Evolutionary conservation across 345 rosid species (phyloP).

Genomic region (Zanthoxylum bungeanum): DNA sequence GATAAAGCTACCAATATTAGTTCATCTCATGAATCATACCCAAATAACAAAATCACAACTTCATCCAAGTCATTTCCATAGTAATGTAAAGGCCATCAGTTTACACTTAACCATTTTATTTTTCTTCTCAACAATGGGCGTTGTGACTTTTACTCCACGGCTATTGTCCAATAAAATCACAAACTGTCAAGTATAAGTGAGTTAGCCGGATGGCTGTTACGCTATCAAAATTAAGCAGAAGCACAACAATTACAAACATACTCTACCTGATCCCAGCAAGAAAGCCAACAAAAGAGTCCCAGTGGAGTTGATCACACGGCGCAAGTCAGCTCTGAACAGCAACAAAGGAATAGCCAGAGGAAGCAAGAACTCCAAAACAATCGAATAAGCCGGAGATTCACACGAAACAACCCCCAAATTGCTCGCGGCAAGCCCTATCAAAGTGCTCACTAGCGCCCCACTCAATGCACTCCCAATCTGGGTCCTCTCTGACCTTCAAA

Average conservation of each 20-base stretch:
- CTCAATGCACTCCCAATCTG: conserved; percentile 76
- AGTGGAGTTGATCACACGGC: conserved; percentile 65
- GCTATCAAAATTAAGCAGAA: not conserved
- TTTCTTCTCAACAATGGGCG: not conserved
- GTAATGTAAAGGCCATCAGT: not conserved
- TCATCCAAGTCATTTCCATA: not conserved
- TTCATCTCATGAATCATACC: not conserved
- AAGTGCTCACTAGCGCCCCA: conserved; percentile 82
- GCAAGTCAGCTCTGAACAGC: conserved; percentile 77
- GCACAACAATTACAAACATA: not conserved
- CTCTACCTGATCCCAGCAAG: conserved; percentile 72
- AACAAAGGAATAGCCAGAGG: conserved; percentile 76
- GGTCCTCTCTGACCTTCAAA: conserved; percentile 84
- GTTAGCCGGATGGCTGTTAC: not conserved
- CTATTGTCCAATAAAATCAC: not conserved
- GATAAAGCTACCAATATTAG: not conserved
- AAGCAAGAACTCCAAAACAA: conserved; percentile 68
- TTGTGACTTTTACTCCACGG: not conserved
- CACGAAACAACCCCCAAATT: conserved; percentile 70
- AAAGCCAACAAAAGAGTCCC: conserved; percentile 76
- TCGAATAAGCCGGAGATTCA: conserved; percentile 58
- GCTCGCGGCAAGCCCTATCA: conserved; percentile 79
- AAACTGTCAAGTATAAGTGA: not conserved
- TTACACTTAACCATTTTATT: not conserved
- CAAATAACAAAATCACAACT: not conserved